Evolutionary conservation across 2,329 filamentous ascomycete genomes (phyloP).

Genomic region (Epichloe sibirici): DNA sequence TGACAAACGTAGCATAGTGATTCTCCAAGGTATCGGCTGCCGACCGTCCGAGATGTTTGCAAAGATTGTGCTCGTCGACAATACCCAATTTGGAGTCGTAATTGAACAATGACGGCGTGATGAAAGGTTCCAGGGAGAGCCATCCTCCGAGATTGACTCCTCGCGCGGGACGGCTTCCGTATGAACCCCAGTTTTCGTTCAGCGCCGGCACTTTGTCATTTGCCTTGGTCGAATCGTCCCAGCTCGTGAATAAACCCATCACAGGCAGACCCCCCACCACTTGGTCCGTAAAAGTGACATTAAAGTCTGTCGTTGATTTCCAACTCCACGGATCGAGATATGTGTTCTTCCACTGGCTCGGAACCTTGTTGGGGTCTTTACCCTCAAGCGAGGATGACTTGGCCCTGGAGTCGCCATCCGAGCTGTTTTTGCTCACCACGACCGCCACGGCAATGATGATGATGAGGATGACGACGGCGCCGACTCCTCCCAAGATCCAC

Average conservation of each 20-base stretch:
- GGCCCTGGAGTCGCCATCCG: slow-evolving; percentile 14
- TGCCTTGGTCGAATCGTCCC: slow-evolving; percentile 70
- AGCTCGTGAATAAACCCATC: slow-evolving; percentile 76
- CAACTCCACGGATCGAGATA: slow-evolving; percentile 84
- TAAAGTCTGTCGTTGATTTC: slow-evolving; percentile 84
- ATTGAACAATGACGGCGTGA: slow-evolving; percentile 81
- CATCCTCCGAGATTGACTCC: slow-evolving; percentile 92
- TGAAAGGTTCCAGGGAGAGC: slow-evolving; percentile 89
- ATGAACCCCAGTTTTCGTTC: slow-evolving; percentile 62
- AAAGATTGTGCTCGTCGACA: slow-evolving; percentile 81
- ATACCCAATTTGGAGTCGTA: slow-evolving; percentile 51
- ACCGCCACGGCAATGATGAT: slow-evolving; percentile 57
- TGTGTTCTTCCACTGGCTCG: slow-evolving; percentile 55
- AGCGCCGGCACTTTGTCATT: slow-evolving; percentile 74
- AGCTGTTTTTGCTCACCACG: slow-evolving; percentile 51
- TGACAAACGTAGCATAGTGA: slow-evolving; percentile 85
- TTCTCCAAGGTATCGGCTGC: slow-evolving; percentile 65
- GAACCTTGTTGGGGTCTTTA: slow-evolving; percentile 45
- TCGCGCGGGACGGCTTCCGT: slow-evolving; percentile 65
- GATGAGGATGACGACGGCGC: slow-evolving; percentile 47
- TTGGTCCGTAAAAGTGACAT: slow-evolving; percentile 79
- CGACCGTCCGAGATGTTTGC: slow-evolving; percentile 52
- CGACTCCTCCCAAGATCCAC: slow-evolving; percentile 39
- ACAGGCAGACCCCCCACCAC: slow-evolving; percentile 78
- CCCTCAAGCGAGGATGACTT: slow-evolving; percentile 31